These are phyloP conservation scores for Cyclostephanos invisitatus DNA, from an alignment of 108 stramenopile species.

Conservation along the genomic window DNA sequence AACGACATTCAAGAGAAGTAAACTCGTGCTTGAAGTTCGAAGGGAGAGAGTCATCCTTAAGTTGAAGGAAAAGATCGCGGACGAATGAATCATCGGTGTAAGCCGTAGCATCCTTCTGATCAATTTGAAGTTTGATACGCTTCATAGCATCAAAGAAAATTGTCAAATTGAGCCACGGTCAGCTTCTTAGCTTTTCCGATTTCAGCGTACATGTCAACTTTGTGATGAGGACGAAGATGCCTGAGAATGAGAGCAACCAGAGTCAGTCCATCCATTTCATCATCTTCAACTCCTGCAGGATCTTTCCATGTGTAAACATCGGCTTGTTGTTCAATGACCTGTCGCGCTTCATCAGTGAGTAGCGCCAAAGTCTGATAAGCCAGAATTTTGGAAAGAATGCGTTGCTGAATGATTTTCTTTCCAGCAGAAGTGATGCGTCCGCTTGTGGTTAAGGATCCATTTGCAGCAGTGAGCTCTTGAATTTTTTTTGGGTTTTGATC, in stretches of 20 bases:
- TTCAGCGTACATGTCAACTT: conserved; percentile 1
- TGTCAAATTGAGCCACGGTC: not conserved
- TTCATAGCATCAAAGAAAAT: conserved; percentile 4
- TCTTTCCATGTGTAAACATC: too few species aligned
- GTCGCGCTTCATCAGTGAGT: not conserved
- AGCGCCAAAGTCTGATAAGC: not conserved
- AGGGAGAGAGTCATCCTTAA: not conserved
- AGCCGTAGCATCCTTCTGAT: conserved; percentile 10
- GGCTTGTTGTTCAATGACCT: not conserved
- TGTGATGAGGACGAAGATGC: not conserved
- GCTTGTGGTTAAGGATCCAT: not conserved
- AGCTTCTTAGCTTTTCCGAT: not conserved
- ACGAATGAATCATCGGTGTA: conserved; percentile 1
- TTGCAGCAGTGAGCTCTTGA: not conserved
- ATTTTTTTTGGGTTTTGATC: too few species aligned
- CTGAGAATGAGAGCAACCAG: not conserved
- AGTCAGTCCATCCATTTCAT: not conserved
- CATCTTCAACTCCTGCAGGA: not conserved
- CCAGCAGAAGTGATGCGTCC: not conserved
- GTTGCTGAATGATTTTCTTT: not conserved
- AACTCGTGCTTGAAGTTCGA: not conserved
- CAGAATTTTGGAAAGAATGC: not conserved
- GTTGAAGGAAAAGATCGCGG: not conserved
- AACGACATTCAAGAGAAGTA: not conserved
- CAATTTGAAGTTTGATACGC: not conserved